phyloP scores from a whole-genome alignment of 148 eudicot genomes.

The Cornus suecica region DNA sequence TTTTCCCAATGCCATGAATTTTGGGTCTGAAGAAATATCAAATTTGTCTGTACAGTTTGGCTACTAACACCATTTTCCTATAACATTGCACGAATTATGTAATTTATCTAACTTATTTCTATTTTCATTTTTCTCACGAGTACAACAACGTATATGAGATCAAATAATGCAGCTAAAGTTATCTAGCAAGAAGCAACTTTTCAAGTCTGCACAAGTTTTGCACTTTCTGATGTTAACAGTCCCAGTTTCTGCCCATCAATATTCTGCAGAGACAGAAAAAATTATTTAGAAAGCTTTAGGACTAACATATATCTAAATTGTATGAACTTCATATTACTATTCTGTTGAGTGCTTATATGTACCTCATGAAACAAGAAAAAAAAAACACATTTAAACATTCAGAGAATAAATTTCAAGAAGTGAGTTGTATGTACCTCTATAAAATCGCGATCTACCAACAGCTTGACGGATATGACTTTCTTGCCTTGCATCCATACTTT shows the following conservation, averaged over 20 bases:
- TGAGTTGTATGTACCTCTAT: slow-evolving; percentile 26
- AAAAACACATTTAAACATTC: neutral
- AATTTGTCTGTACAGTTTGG: neutral
- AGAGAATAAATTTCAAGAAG: neutral
- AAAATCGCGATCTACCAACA: slow-evolving; percentile 29
- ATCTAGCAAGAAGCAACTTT: neutral
- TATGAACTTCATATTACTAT: neutral
- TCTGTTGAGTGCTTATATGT: neutral
- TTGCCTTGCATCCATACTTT: slow-evolving; percentile 17
- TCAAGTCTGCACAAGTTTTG: neutral
- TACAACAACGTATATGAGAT: neutral
- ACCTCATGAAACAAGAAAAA: neutral
- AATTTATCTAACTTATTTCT: neutral
- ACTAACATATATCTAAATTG: neutral
- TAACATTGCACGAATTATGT: neutral
- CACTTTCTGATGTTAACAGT: neutral
- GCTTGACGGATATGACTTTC: slow-evolving; percentile 22
- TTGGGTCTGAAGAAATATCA: neutral
- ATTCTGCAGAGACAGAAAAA: slow-evolving; percentile 8
- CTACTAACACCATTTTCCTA: neutral
- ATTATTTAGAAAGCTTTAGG: neutral
- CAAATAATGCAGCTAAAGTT: neutral
- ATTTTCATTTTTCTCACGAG: neutral
- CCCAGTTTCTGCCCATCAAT: slow-evolving; percentile 1
- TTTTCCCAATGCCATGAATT: neutral